phyloP scores from a whole-genome alignment of 306 rosid genomes.

The Astragalus membranaceus region DNA sequence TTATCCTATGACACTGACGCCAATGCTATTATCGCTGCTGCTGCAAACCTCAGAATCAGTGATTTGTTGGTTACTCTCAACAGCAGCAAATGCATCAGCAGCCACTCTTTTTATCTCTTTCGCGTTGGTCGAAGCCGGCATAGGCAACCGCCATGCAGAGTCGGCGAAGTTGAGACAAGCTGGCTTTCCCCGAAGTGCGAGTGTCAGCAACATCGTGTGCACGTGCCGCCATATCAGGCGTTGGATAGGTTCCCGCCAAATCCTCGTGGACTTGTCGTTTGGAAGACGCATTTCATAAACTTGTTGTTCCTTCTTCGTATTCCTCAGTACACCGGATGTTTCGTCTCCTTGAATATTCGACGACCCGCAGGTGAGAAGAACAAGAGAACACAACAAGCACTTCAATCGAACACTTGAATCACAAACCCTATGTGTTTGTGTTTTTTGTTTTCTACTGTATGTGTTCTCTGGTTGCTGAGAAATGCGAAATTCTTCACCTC shows the following conservation, averaged over 20 bases:
- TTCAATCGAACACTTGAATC: too few species aligned
- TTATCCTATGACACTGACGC: not conserved
- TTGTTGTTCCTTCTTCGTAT: slow-evolving; percentile 59
- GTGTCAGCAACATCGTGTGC: slow-evolving; percentile 85
- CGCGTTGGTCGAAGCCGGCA: slow-evolving; percentile 34
- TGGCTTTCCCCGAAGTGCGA: slow-evolving; percentile 46
- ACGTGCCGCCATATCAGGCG: slow-evolving; percentile 84
- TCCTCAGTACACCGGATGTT: slow-evolving; percentile 80
- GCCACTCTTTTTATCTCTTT: slow-evolving; percentile 61
- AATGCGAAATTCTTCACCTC: too few species aligned
- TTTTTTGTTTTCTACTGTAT: too few species aligned
- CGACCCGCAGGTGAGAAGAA: slow-evolving; percentile 72
- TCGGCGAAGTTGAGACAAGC: slow-evolving; percentile 82
- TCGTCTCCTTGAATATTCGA: slow-evolving; percentile 63
- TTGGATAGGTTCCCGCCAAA: slow-evolving; percentile 85
- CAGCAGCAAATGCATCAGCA: slow-evolving; percentile 34
- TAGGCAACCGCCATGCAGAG: slow-evolving; percentile 49
- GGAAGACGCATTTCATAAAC: slow-evolving; percentile 83
- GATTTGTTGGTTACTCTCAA: not conserved
- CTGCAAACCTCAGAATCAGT: slow-evolving; percentile 17
- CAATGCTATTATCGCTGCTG: not conserved
- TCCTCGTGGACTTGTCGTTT: slow-evolving; percentile 38
- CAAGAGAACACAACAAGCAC: too few species aligned
- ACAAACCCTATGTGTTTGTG: too few species aligned
- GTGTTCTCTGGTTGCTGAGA: too few species aligned